Conservation (phyloP, 2,329 filamentous ascomycete genomes). For the Aspergillus terreus region DNA sequence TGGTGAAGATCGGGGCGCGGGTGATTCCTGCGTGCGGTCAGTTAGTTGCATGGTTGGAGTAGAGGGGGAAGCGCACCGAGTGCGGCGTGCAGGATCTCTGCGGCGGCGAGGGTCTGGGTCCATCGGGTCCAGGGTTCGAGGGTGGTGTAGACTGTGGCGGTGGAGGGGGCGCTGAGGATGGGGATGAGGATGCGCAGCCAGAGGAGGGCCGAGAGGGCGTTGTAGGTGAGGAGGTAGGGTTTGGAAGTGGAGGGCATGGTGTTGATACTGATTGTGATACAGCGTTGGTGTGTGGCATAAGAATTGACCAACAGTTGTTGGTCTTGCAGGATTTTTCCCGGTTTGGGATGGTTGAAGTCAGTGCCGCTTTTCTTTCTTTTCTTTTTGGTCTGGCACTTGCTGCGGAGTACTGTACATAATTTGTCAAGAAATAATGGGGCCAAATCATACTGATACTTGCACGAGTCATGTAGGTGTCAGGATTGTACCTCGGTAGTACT, state of each 20-base stretch:
- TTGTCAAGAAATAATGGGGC: too few species aligned
- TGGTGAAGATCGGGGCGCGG: slow-evolving; percentile 26
- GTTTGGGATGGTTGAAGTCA: too few species aligned
- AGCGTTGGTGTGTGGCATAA: too few species aligned
- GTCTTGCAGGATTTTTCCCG: too few species aligned
- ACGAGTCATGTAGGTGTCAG: too few species aligned
- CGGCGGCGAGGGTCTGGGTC: slow-evolving; percentile 23
- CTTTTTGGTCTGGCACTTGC: too few species aligned
- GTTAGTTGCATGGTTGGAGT: neutral
- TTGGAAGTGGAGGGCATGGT: neutral
- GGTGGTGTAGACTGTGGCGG: slow-evolving; percentile 14
- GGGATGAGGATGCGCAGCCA: slow-evolving; percentile 23
- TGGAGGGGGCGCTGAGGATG: slow-evolving; percentile 7
- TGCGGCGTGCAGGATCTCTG: slow-evolving; percentile 25
- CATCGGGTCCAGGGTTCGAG: slow-evolving; percentile 24
- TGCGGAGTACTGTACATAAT: too few species aligned
- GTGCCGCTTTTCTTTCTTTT: too few species aligned
- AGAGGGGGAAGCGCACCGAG: slow-evolving; percentile 11
- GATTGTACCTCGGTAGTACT: too few species aligned
- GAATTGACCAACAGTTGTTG: too few species aligned
- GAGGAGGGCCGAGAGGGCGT: slow-evolving; percentile 18
- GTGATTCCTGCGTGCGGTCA: slow-evolving; percentile 20
- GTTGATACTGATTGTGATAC: neutral
- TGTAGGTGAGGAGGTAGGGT: slow-evolving; percentile 25
- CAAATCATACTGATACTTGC: too few species aligned